These are phyloP conservation scores for Anthracocystis setariae DNA, from an alignment of 1,284 basidiomycete species.

Conservation along the genomic window DNA sequence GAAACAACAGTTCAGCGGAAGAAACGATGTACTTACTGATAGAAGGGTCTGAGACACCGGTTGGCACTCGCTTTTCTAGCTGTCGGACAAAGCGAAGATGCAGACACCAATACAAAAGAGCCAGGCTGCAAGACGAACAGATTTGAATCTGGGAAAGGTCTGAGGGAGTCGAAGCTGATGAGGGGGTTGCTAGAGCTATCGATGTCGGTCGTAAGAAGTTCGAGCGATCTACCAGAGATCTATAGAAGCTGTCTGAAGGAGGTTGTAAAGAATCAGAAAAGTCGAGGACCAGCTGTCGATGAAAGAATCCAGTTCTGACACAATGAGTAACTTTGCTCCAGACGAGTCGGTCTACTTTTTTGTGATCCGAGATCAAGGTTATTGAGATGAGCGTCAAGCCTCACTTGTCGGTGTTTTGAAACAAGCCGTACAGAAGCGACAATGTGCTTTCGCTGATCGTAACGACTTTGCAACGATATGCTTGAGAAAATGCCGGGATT, in stretches of 20 bases:
- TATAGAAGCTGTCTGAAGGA: not conserved
- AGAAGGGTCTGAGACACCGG: conserved; percentile 21
- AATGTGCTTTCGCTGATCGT: not conserved
- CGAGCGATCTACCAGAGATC: conserved; percentile 24
- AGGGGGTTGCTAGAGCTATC: too few species aligned
- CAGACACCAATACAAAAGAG: not conserved
- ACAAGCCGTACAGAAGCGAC: not conserved
- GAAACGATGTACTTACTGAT: conserved; percentile 14
- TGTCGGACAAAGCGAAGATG: conserved; percentile 27
- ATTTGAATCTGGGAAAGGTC: too few species aligned
- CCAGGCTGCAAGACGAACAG: not conserved
- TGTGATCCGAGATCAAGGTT: not conserved
- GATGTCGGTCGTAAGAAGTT: not conserved
- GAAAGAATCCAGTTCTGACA: conserved; percentile 22
- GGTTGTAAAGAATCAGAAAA: not conserved
- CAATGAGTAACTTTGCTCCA: not conserved
- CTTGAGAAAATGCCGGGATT: not conserved
- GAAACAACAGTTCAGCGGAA: not conserved
- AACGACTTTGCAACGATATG: not conserved
- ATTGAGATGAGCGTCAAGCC: not conserved
- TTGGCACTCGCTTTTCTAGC: conserved; percentile 19
- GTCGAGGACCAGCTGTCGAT: too few species aligned
- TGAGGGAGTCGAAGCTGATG: too few species aligned
- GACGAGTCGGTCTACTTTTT: conserved; percentile 5
- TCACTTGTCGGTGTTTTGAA: conserved; percentile 15